Evolutionary conservation across 192 early-diverging fungal species (phyloP), one percentile per base, ranked within the genome.

Genomic region (Coemansia sp.): DNA sequence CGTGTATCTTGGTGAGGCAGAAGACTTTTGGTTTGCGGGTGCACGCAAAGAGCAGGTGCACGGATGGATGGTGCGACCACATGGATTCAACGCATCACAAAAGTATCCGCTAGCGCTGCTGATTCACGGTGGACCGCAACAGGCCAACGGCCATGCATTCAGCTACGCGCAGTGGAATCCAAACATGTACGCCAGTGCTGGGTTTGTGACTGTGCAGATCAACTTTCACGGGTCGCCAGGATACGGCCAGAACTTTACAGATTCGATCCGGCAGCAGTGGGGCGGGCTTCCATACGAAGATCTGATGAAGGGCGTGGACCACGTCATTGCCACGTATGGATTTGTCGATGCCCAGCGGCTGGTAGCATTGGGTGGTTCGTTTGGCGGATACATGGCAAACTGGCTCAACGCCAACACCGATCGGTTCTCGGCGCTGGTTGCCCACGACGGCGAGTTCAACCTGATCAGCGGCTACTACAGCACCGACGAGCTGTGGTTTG

Each of bases 341-440:
- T 88, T 81, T 56, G 65, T 92, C n/a, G 90, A 92, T 63, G 23
- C 61, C 1, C 50, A 55, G 9, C 80, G 86, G 11, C 62, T 92
- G 31, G 81, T 79, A 34, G 90, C 81, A 20, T 65, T 92, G 46
- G 92, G 92, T n/a, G 92, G 86, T 3, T 86, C 84, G 2, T 93
- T 89, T 79, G 92, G 92, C 59, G 91, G 89, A 11, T 91, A 85
- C 63, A 89, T 91, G 90, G 83, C 86, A 49, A 93, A 93, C 78
- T 93, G 90, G 90, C 76, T 92, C 59, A 93, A 93, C 65, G 88
- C 85, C 38, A 86, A 93, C 66, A 90, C 86, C 3, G 65, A 88
- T 17, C 82, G 85, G 28, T 93, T 93, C 71, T 68, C 71, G 34
- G 76, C 73, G 26, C 70, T 90, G 24, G 89, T 92, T 10, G 86